Evolutionary conservation across 1,139 yeast species (phyloP).

Genomic region (Pichia sp.): DNA sequence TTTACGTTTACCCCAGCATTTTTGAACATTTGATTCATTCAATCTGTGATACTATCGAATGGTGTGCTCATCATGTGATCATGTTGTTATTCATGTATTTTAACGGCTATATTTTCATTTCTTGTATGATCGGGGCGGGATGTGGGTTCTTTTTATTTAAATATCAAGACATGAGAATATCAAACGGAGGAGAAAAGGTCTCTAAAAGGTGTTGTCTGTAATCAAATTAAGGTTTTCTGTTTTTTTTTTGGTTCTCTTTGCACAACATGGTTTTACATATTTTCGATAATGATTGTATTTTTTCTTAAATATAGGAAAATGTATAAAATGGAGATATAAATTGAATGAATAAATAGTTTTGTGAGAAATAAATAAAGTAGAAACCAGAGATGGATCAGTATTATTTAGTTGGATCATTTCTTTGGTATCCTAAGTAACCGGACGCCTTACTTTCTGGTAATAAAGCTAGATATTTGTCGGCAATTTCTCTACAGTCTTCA

Average conservation of each 20-base stretch:
- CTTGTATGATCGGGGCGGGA: conserved; percentile 57
- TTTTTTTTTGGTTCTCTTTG: too few relatives aligned
- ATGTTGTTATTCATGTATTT: conserved; percentile 70
- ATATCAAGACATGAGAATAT: conserved; percentile 29
- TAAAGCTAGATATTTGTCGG: conserved; percentile 73
- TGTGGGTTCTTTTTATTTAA: conserved; percentile 48
- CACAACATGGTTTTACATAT: too few relatives aligned
- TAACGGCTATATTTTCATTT: conserved; percentile 59
- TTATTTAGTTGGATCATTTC: conserved; percentile 75
- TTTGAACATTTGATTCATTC: conserved; percentile 43
- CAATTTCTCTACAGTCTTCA: conserved; percentile 70
- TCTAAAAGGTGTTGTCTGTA: conserved; percentile 15
- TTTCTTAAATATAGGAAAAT: too few relatives aligned
- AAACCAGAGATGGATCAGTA: neutral
- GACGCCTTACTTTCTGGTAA: conserved; percentile 58
- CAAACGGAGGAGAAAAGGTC: conserved; percentile 7
- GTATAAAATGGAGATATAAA: neutral
- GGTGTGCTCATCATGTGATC: conserved; percentile 56
- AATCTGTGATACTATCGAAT: conserved; percentile 44
- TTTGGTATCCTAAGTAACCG: conserved; percentile 76
- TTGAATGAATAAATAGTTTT: neutral
- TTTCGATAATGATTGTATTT: too few relatives aligned
- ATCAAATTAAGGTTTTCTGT: too few relatives aligned
- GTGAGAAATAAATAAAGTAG: too few relatives aligned
- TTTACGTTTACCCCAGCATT: conserved; percentile 31